Evolutionary conservation across 257 asterid genomes (phyloP), one percentile per base, ranked within the genome.

Genomic region (Capsicum pubescens): DNA sequence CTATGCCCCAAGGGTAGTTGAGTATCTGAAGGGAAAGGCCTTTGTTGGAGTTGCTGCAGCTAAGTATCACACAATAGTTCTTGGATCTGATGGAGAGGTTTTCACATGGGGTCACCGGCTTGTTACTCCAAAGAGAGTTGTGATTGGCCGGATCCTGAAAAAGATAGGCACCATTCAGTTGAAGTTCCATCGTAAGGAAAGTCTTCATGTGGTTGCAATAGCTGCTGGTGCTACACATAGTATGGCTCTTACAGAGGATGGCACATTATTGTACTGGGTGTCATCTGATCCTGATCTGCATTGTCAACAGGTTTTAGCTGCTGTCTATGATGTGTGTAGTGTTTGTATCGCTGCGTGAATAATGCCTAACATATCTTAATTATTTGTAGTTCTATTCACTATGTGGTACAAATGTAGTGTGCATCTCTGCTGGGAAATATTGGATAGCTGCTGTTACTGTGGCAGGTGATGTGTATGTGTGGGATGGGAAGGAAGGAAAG

Each of bases 71-170:
- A 95, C 99, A 16, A 81, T 95, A 88, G 99, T 91, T 85, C 86
- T 97, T 87, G 99, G 99, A 85, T 86, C 94, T 82, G 99, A 97
- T 81, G 99, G 99, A 72, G 99, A 97, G 98, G 98, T 97, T n/a
- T 97, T 91, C 87, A 95, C 99, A 74, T 97, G 99, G 99, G 99
- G 99, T 81, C 99, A 97, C 87, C 96, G 97, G 52, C 97, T 95
- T 81, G 99, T 97, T 82, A 93, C 90, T 84, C 99, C 99, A 10
- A 92, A 92, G 80, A 97, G 99, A 72, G 97, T 97, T 44, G 86
- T 93, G 60, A 84, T 95, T 86, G 87, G 93, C 42, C 92, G 97
- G 89, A 92, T 91, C 83, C 87, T 87, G 4, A 93, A 68, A 84
- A 97, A 95, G 89, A 78, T 74, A 77, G 97, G 98, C 86, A 97